Conservation (phyloP, 176 grass and related monocot species). For the Thalia dealbata region DNA sequence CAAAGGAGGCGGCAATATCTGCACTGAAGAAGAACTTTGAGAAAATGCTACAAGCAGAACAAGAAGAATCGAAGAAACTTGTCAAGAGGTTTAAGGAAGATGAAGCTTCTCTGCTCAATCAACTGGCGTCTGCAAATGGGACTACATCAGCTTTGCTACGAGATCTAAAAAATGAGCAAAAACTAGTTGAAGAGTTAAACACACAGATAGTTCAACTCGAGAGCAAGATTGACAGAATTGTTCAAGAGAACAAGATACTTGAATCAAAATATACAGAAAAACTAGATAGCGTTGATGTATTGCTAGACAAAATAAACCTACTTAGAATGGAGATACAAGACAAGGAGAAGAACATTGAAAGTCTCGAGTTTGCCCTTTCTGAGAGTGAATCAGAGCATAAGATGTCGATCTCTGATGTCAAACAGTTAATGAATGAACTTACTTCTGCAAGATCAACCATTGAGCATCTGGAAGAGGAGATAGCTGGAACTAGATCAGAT, state of each 20-base stretch:
- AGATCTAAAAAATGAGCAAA: constrained; percentile 58
- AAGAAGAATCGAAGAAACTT: constrained; percentile 50
- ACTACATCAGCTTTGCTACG: constrained; percentile 39
- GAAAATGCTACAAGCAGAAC: constrained; percentile 46
- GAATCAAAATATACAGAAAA: constrained; percentile 58
- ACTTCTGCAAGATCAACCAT: constrained; percentile 51
- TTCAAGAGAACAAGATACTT: constrained; percentile 50
- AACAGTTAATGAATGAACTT: constrained; percentile 45
- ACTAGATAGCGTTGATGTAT: constrained; percentile 31
- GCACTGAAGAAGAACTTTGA: constrained; percentile 64
- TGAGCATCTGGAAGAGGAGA: constrained; percentile 55
- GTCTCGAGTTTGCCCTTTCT: constrained; percentile 56
- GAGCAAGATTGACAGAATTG: constrained; percentile 34
- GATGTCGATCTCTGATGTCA: constrained; percentile 30
- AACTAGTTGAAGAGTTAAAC: constrained; percentile 49
- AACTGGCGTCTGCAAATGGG: constrained; percentile 52
- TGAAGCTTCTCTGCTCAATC: constrained; percentile 52
- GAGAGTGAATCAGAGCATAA: constrained; percentile 56
- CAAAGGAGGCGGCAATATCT: constrained; percentile 58
- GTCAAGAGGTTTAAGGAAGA: constrained; percentile 52
- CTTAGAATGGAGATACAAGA: constrained; percentile 47
- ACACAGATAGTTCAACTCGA: constrained; percentile 58
- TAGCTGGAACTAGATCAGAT: constrained; percentile 38
- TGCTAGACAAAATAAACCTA: constrained; percentile 53
- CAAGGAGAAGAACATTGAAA: constrained; percentile 48